Evolutionary conservation across 2,329 filamentous ascomycete species (phyloP).

Genomic region (Hypoxylon sp.): DNA sequence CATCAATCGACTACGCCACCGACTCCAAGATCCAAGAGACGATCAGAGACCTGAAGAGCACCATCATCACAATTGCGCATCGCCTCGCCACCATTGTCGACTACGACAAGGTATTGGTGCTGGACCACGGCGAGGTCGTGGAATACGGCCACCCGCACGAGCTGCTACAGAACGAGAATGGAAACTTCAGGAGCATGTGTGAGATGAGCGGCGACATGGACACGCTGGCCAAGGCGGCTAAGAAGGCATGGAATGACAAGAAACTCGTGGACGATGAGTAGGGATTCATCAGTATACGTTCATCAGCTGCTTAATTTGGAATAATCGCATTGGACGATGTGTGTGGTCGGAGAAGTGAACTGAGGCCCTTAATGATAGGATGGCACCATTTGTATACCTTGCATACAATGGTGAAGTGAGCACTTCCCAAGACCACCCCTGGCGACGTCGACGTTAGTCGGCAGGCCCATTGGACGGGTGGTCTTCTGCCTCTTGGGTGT

Average conservation of each 20-base stretch:
- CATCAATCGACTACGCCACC: constrained; percentile 96
- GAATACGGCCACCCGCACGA: constrained; percentile 94
- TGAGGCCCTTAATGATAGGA: constrained; percentile 8
- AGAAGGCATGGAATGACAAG: constrained; percentile 64
- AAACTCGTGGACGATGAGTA: constrained; percentile 59
- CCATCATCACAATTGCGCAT: constrained; percentile 97
- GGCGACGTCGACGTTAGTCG: constrained; percentile 9
- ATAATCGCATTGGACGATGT: neutral
- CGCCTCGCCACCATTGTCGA: constrained; percentile 96
- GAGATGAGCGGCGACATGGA: constrained; percentile 74
- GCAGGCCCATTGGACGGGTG: neutral
- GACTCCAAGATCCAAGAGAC: constrained; percentile 97
- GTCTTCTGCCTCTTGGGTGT: neutral
- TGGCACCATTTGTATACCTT: constrained; percentile 1
- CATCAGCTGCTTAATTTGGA: constrained; percentile 5
- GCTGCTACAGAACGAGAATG: constrained; percentile 78
- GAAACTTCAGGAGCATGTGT: constrained; percentile 75
- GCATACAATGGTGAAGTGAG: constrained; percentile 13
- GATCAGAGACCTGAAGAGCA: constrained; percentile 91
- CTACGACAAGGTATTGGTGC: constrained; percentile 95
- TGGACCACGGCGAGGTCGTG: constrained; percentile 89
- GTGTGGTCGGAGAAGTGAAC: neutral
- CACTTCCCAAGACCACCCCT: constrained; percentile 5
- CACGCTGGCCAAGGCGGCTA: constrained; percentile 66
- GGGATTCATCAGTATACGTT: constrained; percentile 18